phyloP scores from a whole-genome alignment of 495 filamentous ascomycete genomes.

The Penicillium silybi region DNA sequence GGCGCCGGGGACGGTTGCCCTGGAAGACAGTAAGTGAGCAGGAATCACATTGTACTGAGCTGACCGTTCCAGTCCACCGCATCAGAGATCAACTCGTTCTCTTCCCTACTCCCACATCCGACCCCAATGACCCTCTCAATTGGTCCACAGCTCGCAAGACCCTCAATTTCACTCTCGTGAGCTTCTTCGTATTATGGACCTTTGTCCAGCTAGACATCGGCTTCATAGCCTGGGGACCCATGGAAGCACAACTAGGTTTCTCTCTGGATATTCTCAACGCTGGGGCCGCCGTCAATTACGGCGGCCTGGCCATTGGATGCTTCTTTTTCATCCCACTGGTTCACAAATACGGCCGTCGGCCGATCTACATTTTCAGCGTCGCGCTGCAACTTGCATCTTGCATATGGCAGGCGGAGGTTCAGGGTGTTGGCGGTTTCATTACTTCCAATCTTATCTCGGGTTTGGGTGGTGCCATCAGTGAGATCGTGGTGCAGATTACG shows the following conservation, averaged over 20 bases:
- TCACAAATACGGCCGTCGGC: constrained; percentile 42
- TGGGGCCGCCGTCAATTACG: constrained; percentile 32
- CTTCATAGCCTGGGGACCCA: constrained; percentile 38
- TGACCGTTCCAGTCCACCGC: constrained; percentile 13
- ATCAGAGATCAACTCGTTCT: constrained; percentile 18
- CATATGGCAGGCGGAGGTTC: constrained; percentile 36
- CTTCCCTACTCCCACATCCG: constrained; percentile 22
- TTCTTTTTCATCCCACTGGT: constrained; percentile 45
- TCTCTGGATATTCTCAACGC: constrained; percentile 32
- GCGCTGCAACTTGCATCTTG: constrained; percentile 29
- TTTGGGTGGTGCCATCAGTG: constrained; percentile 35
- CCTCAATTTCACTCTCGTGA: constrained; percentile 35
- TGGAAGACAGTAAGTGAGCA: constrained; percentile 20
- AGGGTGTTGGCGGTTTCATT: constrained; percentile 30
- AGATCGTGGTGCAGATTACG: constrained; percentile 45
- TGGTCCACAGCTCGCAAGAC: constrained; percentile 30
- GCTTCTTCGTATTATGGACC: constrained; percentile 38
- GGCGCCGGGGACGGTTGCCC: constrained; percentile 22
- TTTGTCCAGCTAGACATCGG: constrained; percentile 36
- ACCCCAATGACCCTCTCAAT: constrained; percentile 33
- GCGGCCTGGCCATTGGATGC: constrained; percentile 36
- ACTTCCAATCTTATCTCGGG: constrained; percentile 31
- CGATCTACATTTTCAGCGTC: constrained; percentile 40
- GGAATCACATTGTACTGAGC: neutral
- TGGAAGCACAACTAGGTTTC: constrained; percentile 37